phyloP scores from a whole-genome alignment of 2,329 filamentous ascomycete species.

The Aspergillus awamori region DNA sequence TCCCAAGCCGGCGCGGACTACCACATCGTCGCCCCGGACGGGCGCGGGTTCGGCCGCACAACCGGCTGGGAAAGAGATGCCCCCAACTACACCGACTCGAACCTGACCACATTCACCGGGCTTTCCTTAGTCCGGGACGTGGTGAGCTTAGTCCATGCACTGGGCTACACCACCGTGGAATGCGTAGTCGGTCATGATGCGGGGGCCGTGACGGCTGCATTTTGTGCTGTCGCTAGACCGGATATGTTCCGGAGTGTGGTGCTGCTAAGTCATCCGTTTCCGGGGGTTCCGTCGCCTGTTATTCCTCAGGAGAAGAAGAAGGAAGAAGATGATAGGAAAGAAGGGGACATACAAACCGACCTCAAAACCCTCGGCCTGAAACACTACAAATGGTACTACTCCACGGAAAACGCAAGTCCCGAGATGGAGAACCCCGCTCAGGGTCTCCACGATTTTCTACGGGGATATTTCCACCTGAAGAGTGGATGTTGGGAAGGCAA shows the following conservation, averaged over 20 bases:
- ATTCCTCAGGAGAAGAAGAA: conserved; percentile 8
- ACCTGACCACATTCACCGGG: conserved; percentile 60
- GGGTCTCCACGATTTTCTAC: conserved; percentile 62
- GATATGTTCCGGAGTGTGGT: conserved; percentile 66
- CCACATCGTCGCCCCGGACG: conserved; percentile 68
- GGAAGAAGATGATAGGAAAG: conserved; percentile 18
- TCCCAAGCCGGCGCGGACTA: conserved; percentile 57
- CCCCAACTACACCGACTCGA: conserved; percentile 52
- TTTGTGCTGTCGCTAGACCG: conserved; percentile 63
- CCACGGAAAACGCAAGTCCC: conserved; percentile 36
- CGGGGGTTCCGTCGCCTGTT: conserved; percentile 24
- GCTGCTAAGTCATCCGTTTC: conserved; percentile 67
- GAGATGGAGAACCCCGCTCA: conserved; percentile 46
- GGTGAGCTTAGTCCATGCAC: conserved; percentile 61
- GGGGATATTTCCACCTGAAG: conserved; percentile 71
- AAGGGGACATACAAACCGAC: conserved; percentile 58
- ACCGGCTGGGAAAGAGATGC: conserved; percentile 58
- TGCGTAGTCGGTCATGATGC: conserved; percentile 70
- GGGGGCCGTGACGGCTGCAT: conserved; percentile 62
- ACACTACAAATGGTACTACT: conserved; percentile 68
- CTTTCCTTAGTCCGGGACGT: conserved; percentile 65
- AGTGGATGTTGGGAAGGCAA: conserved; percentile 63
- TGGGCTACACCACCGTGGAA: conserved; percentile 61
- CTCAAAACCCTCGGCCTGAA: conserved; percentile 61
- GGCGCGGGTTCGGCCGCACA: conserved; percentile 69